Evolutionary conservation across 257 asterid species (phyloP).

Genomic region (Scutellaria baicalensis): DNA sequence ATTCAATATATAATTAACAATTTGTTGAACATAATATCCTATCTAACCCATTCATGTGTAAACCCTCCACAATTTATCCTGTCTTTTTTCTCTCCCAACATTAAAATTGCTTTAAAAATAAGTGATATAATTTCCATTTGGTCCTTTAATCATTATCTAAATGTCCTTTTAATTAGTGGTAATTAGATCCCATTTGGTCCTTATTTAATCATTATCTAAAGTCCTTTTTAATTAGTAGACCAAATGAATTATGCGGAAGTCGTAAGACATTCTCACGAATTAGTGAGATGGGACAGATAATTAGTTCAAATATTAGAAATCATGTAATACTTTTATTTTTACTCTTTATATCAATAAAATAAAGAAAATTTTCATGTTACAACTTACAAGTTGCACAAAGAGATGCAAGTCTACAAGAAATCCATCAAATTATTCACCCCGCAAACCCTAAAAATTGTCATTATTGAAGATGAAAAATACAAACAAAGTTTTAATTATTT

Average conservation of each 20-base stretch:
- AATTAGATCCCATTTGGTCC: no score
- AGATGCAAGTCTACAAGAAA: background rate
- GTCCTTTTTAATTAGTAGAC: no score
- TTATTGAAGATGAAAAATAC: background rate
- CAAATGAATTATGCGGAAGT: no score
- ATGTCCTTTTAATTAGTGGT: background rate
- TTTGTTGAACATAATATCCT: background rate
- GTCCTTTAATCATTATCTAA: background rate
- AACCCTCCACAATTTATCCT: background rate
- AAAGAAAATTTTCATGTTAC: background rate
- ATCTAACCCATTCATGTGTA: background rate
- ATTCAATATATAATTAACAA: background rate
- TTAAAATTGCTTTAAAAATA: slow-evolving; percentile 2
- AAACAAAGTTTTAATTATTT: no score
- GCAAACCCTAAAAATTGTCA: no score
- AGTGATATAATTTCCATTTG: background rate
- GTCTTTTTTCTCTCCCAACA: background rate
- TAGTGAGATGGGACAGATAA: no score
- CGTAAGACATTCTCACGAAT: no score
- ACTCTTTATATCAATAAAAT: background rate
- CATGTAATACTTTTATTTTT: background rate
- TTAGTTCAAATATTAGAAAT: background rate
- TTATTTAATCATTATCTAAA: no score
- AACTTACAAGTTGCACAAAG: background rate
- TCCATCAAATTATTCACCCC: background rate